A percentile compares a stretch with the other conserved stretches of the same genome.
Evolutionary conservation across 805 yeast species (phyloP).

Genomic region (Nematodospora valgi): DNA sequence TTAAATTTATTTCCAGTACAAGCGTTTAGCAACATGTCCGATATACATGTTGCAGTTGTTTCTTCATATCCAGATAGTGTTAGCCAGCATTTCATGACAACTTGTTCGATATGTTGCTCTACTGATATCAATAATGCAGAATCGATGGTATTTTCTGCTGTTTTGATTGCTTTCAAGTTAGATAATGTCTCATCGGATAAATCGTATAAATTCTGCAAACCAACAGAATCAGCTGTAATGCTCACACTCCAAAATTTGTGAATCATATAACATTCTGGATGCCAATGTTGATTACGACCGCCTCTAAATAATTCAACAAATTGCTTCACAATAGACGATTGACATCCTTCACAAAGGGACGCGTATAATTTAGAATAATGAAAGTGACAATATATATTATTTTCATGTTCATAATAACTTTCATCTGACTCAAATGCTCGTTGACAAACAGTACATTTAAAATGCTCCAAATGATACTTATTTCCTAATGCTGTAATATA

Average conservation of each 20-base stretch:
- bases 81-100: slow-evolving; percentile 73
- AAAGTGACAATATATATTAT: slow-evolving; percentile 81
- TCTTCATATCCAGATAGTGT: slow-evolving; percentile 88
- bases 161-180: slow-evolving; percentile 3
- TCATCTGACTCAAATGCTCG: slow-evolving; percentile 87
- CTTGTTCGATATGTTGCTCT: slow-evolving; percentile 62
- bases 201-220: slow-evolving; percentile 30
- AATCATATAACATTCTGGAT: slow-evolving; percentile 98
- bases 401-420: slow-evolving; percentile 85
- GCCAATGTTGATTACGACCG: slow-evolving; percentile 95
- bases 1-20: slow-evolving; percentile 65
- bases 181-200: slow-evolving; percentile 9
- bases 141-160: slow-evolving; percentile 10
- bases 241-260: slow-evolving; percentile 94
- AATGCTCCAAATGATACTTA: slow-evolving; percentile 93
- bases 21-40: slow-evolving; percentile 86
- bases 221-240: slow-evolving; percentile 58
- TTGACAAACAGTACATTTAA: slow-evolving; percentile 84
- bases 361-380: slow-evolving; percentile 89
- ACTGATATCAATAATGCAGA: slow-evolving; percentile 44
- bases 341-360: slow-evolving; percentile 89
- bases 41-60: slow-evolving; percentile 80
- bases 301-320: slow-evolving; percentile 91
- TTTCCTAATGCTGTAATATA: slow-evolving; percentile 91
- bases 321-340: slow-evolving; percentile 86